Evolutionary conservation across 305 asterid genomes (phyloP).

Genomic region (Solanum hybrid): DNA sequence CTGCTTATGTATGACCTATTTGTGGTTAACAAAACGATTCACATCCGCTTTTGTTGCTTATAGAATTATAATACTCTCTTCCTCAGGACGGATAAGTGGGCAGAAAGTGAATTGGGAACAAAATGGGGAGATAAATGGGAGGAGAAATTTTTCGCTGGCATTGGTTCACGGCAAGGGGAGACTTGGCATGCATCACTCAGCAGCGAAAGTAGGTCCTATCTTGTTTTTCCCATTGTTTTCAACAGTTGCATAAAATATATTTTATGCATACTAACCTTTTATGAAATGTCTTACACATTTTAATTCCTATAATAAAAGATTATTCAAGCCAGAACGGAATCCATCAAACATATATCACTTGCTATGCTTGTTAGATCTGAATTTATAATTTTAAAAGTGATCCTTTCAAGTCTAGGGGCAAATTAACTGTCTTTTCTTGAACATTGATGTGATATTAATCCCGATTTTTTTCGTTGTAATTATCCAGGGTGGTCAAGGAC

Average conservation of each 20-base stretch:
- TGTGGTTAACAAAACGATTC: neutral
- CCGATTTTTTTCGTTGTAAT: neutral
- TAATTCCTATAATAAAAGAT: neutral
- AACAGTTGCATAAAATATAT: neutral
- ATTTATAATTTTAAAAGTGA: neutral
- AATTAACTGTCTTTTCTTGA: neutral
- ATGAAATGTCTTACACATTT: neutral
- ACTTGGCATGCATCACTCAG: slow-evolving; percentile 91
- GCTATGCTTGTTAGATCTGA: neutral
- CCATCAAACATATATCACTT: neutral
- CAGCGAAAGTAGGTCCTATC: slow-evolving; percentile 45
- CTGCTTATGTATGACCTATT: neutral
- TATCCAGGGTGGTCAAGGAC: slow-evolving; percentile 88
- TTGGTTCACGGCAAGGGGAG: slow-evolving; percentile 97
- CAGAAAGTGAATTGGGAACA: slow-evolving; percentile 90
- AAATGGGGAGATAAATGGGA: slow-evolving; percentile 99
- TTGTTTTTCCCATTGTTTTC: neutral
- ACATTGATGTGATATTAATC: neutral
- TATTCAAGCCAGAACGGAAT: neutral
- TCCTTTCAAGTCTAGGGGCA: neutral
- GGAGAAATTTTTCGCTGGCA: slow-evolving; percentile 78
- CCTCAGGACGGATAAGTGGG: slow-evolving; percentile 98
- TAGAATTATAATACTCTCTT: neutral
- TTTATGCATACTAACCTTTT: neutral
- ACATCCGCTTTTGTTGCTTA: neutral